phyloP scores from a whole-genome alignment of 2,329 filamentous ascomycete genomes.

The Diplodia sapinea region DNA sequence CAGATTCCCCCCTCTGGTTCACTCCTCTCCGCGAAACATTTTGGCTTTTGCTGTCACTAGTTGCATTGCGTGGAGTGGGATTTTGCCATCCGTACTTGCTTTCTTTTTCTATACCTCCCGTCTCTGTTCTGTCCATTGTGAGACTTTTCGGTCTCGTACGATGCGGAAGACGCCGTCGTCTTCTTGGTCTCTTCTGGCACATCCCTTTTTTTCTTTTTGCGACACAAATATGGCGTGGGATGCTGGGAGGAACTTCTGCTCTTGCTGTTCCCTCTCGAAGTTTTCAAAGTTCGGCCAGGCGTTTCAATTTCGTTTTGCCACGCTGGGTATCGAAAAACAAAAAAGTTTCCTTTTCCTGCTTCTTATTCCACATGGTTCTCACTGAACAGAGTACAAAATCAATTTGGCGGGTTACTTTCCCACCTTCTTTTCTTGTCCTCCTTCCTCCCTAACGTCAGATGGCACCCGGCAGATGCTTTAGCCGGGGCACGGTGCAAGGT shows the following conservation, averaged over 20 bases:
- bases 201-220: conserved; percentile 5
- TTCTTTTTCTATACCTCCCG: conserved; percentile 8
- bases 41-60: conserved; percentile 9
- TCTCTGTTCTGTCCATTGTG: background rate
- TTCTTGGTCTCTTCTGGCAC: background rate
- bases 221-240: conserved; percentile 18
- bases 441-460: background rate
- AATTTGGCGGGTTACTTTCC: conserved; percentile 12
- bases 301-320: background rate
- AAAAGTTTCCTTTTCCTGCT: conserved; percentile 14
- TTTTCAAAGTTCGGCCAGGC: conserved; percentile 15
- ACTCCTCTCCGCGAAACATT: conserved; percentile 9
- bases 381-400: conserved; percentile 19
- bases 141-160: background rate
- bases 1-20: conserved; percentile 24
- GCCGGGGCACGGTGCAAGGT: background rate
- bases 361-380: background rate
- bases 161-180: background rate
- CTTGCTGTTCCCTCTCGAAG: conserved; percentile 25
- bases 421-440: background rate
- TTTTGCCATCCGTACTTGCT: conserved; percentile 20
- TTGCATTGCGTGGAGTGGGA: conserved; percentile 29
- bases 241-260: conserved; percentile 20
- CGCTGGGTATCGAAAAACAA: conserved; percentile 21
- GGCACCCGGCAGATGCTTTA: background rate